A percentile compares a stretch with the other conserved stretches of the same genome.
Evolutionary conservation across 345 rosid genomes (phyloP).

Genomic region (Salix udensis): DNA sequence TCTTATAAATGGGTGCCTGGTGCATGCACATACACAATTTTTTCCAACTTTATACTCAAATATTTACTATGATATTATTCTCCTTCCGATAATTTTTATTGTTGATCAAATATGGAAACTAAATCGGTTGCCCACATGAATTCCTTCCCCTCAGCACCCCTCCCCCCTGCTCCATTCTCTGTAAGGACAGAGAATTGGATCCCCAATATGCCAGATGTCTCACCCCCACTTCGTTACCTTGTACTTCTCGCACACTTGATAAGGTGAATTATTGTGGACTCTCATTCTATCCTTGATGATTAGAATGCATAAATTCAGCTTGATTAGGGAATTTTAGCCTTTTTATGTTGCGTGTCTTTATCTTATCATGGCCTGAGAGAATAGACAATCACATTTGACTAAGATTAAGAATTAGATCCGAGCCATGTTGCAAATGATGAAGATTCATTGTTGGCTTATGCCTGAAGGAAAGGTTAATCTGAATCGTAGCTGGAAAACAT

Average conservation of each 20-base stretch:
- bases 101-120: constrained; percentile 25
- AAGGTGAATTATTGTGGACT: background rate
- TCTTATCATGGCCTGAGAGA: background rate
- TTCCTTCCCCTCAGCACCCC: background rate
- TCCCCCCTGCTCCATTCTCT: background rate
- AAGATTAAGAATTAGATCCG: constrained; percentile 25
- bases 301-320: background rate
- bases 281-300: background rate
- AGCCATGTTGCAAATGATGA: constrained; percentile 11
- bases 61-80: constrained; percentile 17
- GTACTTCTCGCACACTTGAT: no score
- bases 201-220: background rate
- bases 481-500: background rate
- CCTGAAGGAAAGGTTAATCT: constrained; percentile 7
- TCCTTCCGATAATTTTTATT: constrained; percentile 22
- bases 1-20: no score
- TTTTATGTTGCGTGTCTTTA: background rate
- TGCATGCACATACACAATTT: constrained; percentile 26
- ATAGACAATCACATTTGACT: no score
- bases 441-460: constrained; percentile 15
- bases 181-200: background rate
- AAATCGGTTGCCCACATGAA: constrained; percentile 12
- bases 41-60: constrained; percentile 21
- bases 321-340: constrained; percentile 13
- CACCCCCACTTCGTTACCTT: no score